Evolutionary conservation across 805 yeast species (phyloP).

Genomic region (Wickerhamiella occidentalis): DNA sequence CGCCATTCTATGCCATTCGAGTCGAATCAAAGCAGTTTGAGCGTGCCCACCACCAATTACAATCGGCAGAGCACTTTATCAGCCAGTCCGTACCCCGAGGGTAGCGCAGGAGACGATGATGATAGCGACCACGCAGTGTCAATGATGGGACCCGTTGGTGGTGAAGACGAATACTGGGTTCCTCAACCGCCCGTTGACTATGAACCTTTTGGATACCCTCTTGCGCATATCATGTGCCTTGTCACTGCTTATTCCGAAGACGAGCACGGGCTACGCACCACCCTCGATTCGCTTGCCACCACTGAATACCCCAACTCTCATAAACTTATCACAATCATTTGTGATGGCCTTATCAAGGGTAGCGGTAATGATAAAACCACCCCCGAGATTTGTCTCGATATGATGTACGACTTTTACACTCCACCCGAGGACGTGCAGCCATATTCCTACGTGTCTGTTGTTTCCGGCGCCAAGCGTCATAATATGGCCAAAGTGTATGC

Average conservation of each 20-base stretch:
- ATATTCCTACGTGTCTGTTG: constrained; percentile 87
- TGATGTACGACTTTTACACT: constrained; percentile 71
- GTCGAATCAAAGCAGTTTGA: background rate
- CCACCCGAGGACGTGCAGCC: constrained; percentile 69
- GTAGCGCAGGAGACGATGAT: constrained; percentile 10
- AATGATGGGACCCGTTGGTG: constrained; percentile 23
- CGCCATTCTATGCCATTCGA: constrained; percentile 15
- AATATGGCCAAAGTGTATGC: constrained; percentile 96
- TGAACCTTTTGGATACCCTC: constrained; percentile 76
- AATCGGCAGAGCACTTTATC: constrained; percentile 10
- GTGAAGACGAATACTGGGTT: constrained; percentile 48
- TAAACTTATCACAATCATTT: constrained; percentile 68
- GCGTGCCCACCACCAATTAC: background rate
- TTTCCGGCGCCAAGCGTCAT: constrained; percentile 87
- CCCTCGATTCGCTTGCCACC: constrained; percentile 86
- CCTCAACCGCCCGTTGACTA: constrained; percentile 85
- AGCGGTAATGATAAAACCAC: constrained; percentile 81
- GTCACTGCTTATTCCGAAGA: constrained; percentile 96
- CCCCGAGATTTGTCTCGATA: constrained; percentile 74
- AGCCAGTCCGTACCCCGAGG: constrained; percentile 8
- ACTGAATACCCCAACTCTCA: constrained; percentile 94
- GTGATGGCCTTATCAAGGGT: constrained; percentile 93
- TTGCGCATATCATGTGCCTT: constrained; percentile 58
- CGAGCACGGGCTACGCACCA: constrained; percentile 69
- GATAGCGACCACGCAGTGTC: constrained; percentile 1